Base-by-base conservation (phyloP, 208 protist species). In the Wallacemonas collosoma region DNA sequence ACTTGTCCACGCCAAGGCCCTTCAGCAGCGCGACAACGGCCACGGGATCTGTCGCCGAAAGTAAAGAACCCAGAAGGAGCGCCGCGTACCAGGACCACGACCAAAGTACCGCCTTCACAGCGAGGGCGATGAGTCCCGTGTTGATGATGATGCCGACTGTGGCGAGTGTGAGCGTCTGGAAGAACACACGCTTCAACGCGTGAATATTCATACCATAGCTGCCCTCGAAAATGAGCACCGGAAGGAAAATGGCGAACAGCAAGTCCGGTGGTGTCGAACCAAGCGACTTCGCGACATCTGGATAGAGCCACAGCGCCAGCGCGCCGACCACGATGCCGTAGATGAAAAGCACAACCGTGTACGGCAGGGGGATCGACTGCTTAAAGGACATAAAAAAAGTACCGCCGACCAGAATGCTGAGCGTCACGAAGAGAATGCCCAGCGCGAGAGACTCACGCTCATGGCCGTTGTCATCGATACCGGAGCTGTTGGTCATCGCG, bases 1-100 rank as follows among this genome's bases (percentile, higher is more conserved):
- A 76, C 66, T 89, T 91, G 53, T 93, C 76, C 47, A 92, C 88
- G 48, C 87, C 85, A 67, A 97, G 73, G 17, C 87, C 87, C 72
- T 95, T 93, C 41, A 97, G 80, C 61, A 96, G 77, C 58, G 91
- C 77, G 2, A 97, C 91, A 38, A 96, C 91, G 56, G 93, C 91
- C 14, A 97, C 91, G n/a, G 93, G 93, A 77, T 97, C 93, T 0
- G 91, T 97, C 39, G 93, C 93, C 51, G 86, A 93, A 26, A 96
- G 84, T 36, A 95, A 79, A 6, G 91, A 89, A 39, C 93, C 93
- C 5, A 96, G 81, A 51, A 95, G 69, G 58, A 90, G 45, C 45
- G 85, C 76, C 60, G 87, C 55, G 71, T 90, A 89, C 85, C 83
- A 93, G 44, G 81, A 85, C 88, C 87, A 95, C 3, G 71, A 41